Evolutionary conservation across 306 rosid genomes (phyloP).

Genomic region (Dryas octopetala): DNA sequence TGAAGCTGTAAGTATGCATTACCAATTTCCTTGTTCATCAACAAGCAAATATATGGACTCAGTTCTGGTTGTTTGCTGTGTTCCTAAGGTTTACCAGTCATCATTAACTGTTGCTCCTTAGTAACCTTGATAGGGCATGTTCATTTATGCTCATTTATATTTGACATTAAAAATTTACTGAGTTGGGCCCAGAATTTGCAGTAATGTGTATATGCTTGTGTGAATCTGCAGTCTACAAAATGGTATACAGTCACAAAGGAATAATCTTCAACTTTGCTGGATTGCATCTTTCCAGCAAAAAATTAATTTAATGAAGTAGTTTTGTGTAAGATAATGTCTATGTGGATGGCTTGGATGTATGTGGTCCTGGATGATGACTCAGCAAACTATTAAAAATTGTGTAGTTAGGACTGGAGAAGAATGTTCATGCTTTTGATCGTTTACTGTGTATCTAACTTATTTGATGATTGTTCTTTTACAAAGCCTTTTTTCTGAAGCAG

Average conservation of each 20-base stretch:
- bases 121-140: not conserved
- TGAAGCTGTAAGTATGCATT: conserved; percentile 65
- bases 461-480: not conserved
- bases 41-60: not conserved
- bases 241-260: no score
- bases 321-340: no score
- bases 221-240: no score
- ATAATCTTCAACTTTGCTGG: not conserved
- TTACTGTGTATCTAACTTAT: not conserved
- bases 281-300: not conserved
- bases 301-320: no score
- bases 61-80: not conserved
- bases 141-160: not conserved
- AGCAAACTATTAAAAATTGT: not conserved
- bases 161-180: no score
- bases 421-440: not conserved
- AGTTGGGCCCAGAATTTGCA: no score
- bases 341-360: no score
- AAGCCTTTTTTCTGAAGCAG: conserved; percentile 10
- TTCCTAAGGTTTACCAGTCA: not conserved
- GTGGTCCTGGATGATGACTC: not conserved
- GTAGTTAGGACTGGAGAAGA: not conserved
- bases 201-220: no score
- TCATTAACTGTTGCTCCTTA: not conserved
- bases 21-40: conserved; percentile 6